Percentiles rank a stretch among this genome's conserved stretches.
Conservation (phyloP, 306 rosid species). For the Gastrolobium bilobum region DNA sequence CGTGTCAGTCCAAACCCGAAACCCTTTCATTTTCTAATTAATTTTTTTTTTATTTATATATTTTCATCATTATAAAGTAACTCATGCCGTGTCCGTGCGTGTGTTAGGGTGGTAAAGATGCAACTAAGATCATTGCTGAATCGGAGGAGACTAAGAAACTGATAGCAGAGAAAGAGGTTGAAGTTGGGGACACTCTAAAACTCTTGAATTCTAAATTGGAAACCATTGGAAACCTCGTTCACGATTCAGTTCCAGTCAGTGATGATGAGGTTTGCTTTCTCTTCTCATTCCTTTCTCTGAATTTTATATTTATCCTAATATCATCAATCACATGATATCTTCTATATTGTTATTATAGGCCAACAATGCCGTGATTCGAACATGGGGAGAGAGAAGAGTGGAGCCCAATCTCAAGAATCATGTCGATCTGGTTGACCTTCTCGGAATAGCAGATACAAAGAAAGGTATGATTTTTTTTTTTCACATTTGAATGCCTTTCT, state of each 20-base stretch:
- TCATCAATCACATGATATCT: too few relatives aligned
- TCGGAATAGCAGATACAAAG: slow-evolving; percentile 76
- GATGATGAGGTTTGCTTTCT: slow-evolving; percentile 72
- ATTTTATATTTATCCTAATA: not conserved
- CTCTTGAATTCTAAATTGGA: slow-evolving; percentile 75
- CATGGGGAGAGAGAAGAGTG: slow-evolving; percentile 85
- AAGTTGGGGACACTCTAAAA: slow-evolving; percentile 66
- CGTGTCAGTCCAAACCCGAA: slow-evolving; percentile 52
- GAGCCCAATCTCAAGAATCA: slow-evolving; percentile 92
- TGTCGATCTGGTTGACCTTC: slow-evolving; percentile 86
- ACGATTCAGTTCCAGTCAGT: slow-evolving; percentile 84
- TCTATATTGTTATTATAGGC: too few relatives aligned
- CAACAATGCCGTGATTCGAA: slow-evolving; percentile 76
- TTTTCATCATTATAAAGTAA: too few relatives aligned
- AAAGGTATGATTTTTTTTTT: slow-evolving; percentile 62
- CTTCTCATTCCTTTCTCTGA: not conserved
- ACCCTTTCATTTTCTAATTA: not conserved
- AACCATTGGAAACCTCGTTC: slow-evolving; percentile 87
- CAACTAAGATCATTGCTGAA: slow-evolving; percentile 61
- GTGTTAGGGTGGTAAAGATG: slow-evolving; percentile 69
- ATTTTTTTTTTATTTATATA: not conserved
- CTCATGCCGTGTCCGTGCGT: not conserved
- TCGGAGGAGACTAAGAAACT: slow-evolving; percentile 71
- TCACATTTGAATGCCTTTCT: not conserved
- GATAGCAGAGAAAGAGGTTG: slow-evolving; percentile 79